Conservation (phyloP, 805 yeast species). For the Peterozyma toletana region DNA sequence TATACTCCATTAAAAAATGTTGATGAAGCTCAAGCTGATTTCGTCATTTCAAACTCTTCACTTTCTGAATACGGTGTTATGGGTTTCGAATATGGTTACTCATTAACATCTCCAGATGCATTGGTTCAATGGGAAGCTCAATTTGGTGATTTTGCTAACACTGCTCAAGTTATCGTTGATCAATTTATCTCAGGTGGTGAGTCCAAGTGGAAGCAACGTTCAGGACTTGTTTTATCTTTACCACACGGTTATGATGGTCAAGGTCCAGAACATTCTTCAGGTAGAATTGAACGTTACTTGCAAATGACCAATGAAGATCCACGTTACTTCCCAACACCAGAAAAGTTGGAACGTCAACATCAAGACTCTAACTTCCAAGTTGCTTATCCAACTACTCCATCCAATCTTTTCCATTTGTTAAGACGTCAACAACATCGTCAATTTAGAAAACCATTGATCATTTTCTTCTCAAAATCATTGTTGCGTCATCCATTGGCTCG, state of each 20-base stretch:
- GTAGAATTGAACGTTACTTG: slow-evolving; percentile 93
- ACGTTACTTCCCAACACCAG: slow-evolving; percentile 84
- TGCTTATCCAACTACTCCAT: slow-evolving; percentile 97
- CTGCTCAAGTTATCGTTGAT: slow-evolving; percentile 96
- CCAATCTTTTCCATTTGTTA: slow-evolving; percentile 90
- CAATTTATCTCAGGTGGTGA: slow-evolving; percentile 97
- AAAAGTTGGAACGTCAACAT: slow-evolving; percentile 91
- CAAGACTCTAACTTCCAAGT: slow-evolving; percentile 98
- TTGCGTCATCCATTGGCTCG: slow-evolving; percentile 97
- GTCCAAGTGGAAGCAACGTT: slow-evolving; percentile 98
- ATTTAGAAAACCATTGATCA: slow-evolving; percentile 85
- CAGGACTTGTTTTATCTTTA: slow-evolving; percentile 88
- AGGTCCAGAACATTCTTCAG: slow-evolving; percentile 99
- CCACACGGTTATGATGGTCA: slow-evolving; percentile 99
- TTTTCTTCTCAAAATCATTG: slow-evolving; percentile 88
- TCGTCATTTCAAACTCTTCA: slow-evolving; percentile 88
- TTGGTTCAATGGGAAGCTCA: slow-evolving; percentile 99
- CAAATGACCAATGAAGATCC: slow-evolving; percentile 95
- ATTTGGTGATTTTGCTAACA: slow-evolving; percentile 99
- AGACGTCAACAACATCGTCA: slow-evolving; percentile 99
- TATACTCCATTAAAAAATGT: slow-evolving; percentile 83
- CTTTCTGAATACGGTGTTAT: slow-evolving; percentile 98
- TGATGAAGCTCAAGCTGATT: slow-evolving; percentile 75
- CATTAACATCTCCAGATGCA: slow-evolving; percentile 95
- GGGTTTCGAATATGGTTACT: slow-evolving; percentile 99